Evolutionary conservation across 768 basidiomycete species (phyloP).

Genomic region (Tricholoma hemisulphureum): DNA sequence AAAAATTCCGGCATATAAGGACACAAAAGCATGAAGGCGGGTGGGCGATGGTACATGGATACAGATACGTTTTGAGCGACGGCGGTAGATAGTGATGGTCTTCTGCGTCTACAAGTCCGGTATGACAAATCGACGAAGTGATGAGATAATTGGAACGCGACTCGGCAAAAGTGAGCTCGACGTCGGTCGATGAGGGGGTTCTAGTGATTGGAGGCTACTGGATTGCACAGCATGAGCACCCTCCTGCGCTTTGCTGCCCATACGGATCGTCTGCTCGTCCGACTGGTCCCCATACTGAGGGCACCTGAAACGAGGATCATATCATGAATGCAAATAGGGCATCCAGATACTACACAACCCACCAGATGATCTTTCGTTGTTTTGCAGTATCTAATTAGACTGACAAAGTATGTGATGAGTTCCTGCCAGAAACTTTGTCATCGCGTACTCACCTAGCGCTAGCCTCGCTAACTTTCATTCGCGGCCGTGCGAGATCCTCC

Average conservation of each 20-base stretch:
- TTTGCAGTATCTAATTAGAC: conserved; percentile 93
- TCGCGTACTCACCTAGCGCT: conserved; percentile 66
- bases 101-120: conserved; percentile 20
- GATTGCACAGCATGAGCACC: conserved; percentile 55
- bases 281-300: conserved; percentile 97
- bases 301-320: conserved; percentile 55
- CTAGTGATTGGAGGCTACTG: conserved; percentile 39
- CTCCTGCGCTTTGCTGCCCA: conserved; percentile 59
- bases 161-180: neutral
- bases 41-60: conserved; percentile 10
- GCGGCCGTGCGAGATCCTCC: conserved; percentile 86
- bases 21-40: neutral
- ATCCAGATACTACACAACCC: conserved; percentile 14
- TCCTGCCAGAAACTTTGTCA: neutral
- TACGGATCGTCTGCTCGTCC: conserved; percentile 92
- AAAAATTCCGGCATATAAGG: conserved; percentile 7
- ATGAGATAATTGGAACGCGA: neutral
- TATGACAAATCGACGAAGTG: conserved; percentile 2
- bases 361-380: conserved; percentile 82
- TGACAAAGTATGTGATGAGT: conserved; percentile 31
- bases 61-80: conserved; percentile 6
- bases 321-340: neutral
- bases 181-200: neutral
- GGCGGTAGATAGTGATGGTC: conserved; percentile 7
- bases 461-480: conserved; percentile 91